phyloP scores from a whole-genome alignment of 2,329 filamentous ascomycete genomes.

The Ophiostoma quercus region DNA sequence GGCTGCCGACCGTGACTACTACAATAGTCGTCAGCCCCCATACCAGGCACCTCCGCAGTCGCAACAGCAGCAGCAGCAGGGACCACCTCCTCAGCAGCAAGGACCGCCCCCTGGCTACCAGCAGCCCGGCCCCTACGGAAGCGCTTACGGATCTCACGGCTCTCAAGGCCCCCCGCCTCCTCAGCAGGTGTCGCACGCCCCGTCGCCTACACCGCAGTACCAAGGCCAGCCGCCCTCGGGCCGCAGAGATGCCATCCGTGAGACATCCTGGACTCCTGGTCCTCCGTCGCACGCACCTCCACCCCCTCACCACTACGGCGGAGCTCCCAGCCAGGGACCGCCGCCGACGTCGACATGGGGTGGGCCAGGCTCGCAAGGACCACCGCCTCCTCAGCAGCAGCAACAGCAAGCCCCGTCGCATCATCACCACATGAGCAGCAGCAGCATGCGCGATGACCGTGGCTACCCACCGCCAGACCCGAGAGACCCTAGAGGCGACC shows the following conservation, averaged over 20 bases:
- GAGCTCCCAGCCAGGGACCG: slow-evolving; percentile 24
- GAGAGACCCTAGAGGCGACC: not conserved
- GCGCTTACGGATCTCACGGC: slow-evolving; percentile 17
- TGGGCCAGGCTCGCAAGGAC: slow-evolving; percentile 24
- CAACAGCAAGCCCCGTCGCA: slow-evolving; percentile 28
- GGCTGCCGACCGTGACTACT: slow-evolving; percentile 44
- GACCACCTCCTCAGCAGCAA: slow-evolving; percentile 15
- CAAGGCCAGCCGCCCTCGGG: slow-evolving; percentile 43
- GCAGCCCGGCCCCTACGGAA: slow-evolving; percentile 5
- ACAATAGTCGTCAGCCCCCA: slow-evolving; percentile 34
- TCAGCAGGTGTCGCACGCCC: slow-evolving; percentile 19
- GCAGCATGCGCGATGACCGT: slow-evolving; percentile 25
- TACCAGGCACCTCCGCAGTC: slow-evolving; percentile 31
- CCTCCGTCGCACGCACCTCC: slow-evolving; percentile 13
- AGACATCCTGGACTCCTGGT: slow-evolving; percentile 35
- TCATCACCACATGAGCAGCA: slow-evolving; percentile 28
- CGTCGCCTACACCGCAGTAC: slow-evolving; percentile 35
- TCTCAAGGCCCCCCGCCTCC: slow-evolving; percentile 7
- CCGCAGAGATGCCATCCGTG: slow-evolving; percentile 42
- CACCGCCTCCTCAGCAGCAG: not conserved
- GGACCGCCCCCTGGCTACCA: slow-evolving; percentile 27
- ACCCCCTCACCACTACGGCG: slow-evolving; percentile 20
- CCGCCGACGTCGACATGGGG: slow-evolving; percentile 18
- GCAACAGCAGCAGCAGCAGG: slow-evolving; percentile 28
- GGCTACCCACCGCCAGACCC: slow-evolving; percentile 23